Evolutionary conservation across 352 stramenopile species (phyloP).

Genomic region (Phytophthora sp.): DNA sequence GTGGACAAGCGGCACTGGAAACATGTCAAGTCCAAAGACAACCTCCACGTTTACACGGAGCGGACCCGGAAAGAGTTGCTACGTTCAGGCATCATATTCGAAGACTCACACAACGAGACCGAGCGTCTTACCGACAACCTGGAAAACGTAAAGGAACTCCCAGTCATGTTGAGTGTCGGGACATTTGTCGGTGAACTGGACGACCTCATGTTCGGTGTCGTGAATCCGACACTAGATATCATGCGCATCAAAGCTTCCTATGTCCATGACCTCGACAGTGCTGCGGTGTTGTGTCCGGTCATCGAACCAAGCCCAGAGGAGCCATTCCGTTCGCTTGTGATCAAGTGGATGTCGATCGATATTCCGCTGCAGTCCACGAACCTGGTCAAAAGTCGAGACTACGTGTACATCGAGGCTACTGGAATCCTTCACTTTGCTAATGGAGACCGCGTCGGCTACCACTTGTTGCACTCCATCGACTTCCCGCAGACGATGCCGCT

Average conservation of each 20-base stretch:
- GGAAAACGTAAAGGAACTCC: not conserved
- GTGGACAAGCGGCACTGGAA: constrained; percentile 13
- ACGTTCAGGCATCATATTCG: not conserved
- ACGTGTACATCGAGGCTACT: constrained; percentile 37
- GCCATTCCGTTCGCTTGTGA: constrained; percentile 30
- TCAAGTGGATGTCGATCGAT: constrained; percentile 30
- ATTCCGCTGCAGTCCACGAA: constrained; percentile 7
- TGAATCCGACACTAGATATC: constrained; percentile 31
- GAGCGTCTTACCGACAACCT: not conserved
- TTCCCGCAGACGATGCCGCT: constrained; percentile 29
- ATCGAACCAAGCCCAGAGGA: constrained; percentile 36
- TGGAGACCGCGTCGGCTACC: no score
- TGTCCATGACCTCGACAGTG: constrained; percentile 34
- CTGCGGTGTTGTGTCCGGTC: constrained; percentile 27
- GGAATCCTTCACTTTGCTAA: constrained; percentile 29
- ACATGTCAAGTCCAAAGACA: constrained; percentile 20
- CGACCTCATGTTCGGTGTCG: constrained; percentile 46
- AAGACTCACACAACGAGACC: not conserved
- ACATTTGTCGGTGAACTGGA: constrained; percentile 23
- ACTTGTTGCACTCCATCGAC: constrained; percentile 30
- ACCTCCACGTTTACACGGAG: constrained; percentile 16
- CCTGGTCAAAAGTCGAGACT: constrained; percentile 26
- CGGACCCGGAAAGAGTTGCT: not conserved
- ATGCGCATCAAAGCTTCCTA: no score
- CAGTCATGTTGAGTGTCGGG: constrained; percentile 21